Percentiles rank a stretch among this genome's conserved stretches.
Evolutionary conservation across 129 eudicot species (phyloP).

Genomic region (Arctium lappa): DNA sequence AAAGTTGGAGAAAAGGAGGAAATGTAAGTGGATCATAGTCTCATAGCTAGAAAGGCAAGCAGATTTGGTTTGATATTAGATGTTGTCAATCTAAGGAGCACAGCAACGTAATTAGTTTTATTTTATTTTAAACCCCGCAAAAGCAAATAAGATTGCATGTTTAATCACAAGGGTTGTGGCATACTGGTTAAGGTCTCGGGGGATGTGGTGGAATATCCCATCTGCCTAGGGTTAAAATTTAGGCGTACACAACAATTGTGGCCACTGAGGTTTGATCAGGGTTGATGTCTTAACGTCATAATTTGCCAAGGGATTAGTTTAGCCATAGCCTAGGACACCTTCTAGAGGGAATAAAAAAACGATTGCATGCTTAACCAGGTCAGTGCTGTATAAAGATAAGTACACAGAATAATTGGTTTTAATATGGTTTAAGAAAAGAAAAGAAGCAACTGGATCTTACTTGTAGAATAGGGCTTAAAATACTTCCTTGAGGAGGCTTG

Average conservation of each 20-base stretch:
- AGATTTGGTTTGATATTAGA: constrained; percentile 14
- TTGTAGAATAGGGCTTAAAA: constrained; percentile 58
- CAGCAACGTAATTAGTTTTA: not conserved
- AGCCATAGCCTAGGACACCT: too few relatives aligned
- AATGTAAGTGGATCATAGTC: too few relatives aligned
- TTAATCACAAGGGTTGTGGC: not conserved
- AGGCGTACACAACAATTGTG: too few relatives aligned
- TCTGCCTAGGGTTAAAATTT: too few relatives aligned
- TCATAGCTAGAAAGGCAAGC: not conserved
- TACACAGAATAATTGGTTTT: not conserved
- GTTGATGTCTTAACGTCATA: too few relatives aligned
- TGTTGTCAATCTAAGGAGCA: constrained; percentile 15
- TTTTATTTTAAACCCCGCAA: constrained; percentile 2
- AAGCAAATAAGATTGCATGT: constrained; percentile 26
- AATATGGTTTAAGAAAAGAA: not conserved
- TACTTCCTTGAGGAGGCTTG: constrained; percentile 62
- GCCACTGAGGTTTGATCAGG: too few relatives aligned
- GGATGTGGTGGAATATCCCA: too few relatives aligned
- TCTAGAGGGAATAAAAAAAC: too few relatives aligned
- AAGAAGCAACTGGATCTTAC: constrained; percentile 23
- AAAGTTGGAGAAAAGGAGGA: not conserved
- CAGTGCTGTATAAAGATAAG: constrained; percentile 9
- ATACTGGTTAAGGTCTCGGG: too few relatives aligned
- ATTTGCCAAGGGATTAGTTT: too few relatives aligned
- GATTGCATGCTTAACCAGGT: not conserved